A percentile compares a stretch with the other conserved stretches of the same genome.
Conservation (phyloP, 495 filamentous ascomycete genomes). For the Gamarada debralockiae region DNA sequence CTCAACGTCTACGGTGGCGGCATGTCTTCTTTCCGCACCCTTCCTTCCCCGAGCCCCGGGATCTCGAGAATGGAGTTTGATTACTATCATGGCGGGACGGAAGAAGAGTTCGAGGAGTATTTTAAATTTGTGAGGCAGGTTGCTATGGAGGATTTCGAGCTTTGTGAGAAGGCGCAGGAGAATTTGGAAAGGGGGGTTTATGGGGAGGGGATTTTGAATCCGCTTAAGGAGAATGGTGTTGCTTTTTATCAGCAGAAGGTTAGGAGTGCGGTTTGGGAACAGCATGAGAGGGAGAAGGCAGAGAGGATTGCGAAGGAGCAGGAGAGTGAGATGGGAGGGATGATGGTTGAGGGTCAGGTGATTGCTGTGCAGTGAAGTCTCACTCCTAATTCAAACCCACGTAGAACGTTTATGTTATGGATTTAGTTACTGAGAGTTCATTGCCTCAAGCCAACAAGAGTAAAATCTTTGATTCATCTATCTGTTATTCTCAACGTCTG, state of each 20-base stretch:
- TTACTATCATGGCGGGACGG: slow-evolving; percentile 51
- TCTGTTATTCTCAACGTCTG: no score
- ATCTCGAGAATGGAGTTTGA: slow-evolving; percentile 61
- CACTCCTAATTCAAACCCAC: no score
- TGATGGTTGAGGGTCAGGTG: background rate
- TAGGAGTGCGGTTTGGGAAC: slow-evolving; percentile 47
- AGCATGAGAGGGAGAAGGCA: slow-evolving; percentile 37
- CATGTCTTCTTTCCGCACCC: slow-evolving; percentile 57
- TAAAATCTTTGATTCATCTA: no score
- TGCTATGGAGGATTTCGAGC: slow-evolving; percentile 55
- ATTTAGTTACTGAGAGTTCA: no score
- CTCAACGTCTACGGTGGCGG: slow-evolving; percentile 59
- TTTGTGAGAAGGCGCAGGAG: slow-evolving; percentile 55
- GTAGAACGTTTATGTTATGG: no score
- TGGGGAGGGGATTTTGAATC: slow-evolving; percentile 55
- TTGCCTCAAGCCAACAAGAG: no score
- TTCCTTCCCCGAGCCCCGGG: slow-evolving; percentile 48
- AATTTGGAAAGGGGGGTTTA: slow-evolving; percentile 54
- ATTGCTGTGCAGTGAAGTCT: no score
- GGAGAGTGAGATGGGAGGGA: background rate
- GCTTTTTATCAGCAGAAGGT: slow-evolving; percentile 54
- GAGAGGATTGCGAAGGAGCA: slow-evolving; percentile 7
- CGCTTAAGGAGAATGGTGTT: slow-evolving; percentile 54
- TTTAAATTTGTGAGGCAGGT: slow-evolving; percentile 59
- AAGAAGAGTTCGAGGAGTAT: slow-evolving; percentile 54